Evolutionary conservation across 1,284 basidiomycete species (phyloP), one percentile per base, ranked within the genome.

Genomic region (Tilletia horrida): DNA sequence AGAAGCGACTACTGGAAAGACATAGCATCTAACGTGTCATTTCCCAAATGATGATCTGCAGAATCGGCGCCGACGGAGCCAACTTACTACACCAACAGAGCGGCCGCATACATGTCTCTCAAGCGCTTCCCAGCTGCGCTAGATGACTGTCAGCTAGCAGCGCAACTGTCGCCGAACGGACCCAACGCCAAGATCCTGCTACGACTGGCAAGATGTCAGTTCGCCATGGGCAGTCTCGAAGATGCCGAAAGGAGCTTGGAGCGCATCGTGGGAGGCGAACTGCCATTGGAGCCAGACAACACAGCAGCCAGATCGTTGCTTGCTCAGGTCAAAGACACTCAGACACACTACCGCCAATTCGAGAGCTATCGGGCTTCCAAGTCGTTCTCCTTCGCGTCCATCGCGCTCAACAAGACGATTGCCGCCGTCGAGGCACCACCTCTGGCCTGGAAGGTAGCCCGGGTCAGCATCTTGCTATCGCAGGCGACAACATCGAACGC

Each of bases 71-170:
- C 89, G 0, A 78, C 85, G 3, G 89, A 92, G 77, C 87, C 91
- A 1, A 86, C 89, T 0, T 92, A 90, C 78, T 84, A 89, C 69
- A 90, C 90, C 16, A 94, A 94, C 82, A 88, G 92, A 50, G 91
- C 91, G 0, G 92, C 92, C 1, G 89, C 91, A 2, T 87, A 90
- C 78, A 93, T 94, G 88, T 86, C 88, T 0, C 80, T 91, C 66
- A 91, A 91, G 78, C 86, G 86, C 55, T 93, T 90, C 85, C 85
- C 86, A 44, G 83, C 84, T 1, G 92, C 91, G 0, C 84, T 93
- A 11, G 85, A 86, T 44, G 92, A 94, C 80, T 92, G 91, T 76
- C 90, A 91, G 79, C 84, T 86, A 44, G 91, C 91, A 2, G 85
- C 87, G 0, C 83, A 86, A 0, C 82, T 92, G 9, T 90, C 92